Percentiles rank a stretch among this genome's conserved stretches.
These are phyloP conservation scores for Pistacia atlantica DNA, from an alignment of 345 rosid genomes.

Conservation along the genomic window DNA sequence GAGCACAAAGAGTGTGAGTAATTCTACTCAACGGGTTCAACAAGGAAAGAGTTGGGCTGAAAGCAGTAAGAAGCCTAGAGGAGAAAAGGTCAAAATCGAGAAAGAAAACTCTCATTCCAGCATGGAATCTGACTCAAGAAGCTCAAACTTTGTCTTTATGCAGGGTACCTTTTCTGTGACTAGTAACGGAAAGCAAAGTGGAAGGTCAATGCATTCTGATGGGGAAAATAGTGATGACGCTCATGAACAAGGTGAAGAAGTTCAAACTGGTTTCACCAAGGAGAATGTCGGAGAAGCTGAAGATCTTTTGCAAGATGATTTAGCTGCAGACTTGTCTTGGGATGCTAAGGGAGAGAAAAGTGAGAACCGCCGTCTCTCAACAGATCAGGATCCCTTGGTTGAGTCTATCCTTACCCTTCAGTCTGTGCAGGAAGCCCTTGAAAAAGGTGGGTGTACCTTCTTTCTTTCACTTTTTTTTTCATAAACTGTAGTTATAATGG, in stretches of 20 bases:
- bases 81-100: conserved; percentile 78
- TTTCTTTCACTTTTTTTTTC: conserved; percentile 8
- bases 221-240: conserved; percentile 61
- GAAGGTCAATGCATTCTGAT: conserved; percentile 44
- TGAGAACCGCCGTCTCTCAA: conserved; percentile 39
- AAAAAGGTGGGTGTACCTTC: conserved; percentile 43
- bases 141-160: conserved; percentile 78
- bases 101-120: conserved; percentile 85
- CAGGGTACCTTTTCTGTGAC: conserved; percentile 55
- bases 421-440: conserved; percentile 64
- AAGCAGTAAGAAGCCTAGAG: conserved; percentile 73
- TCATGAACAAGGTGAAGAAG: conserved; percentile 44
- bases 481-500: not conserved
- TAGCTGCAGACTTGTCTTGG: conserved; percentile 50
- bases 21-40: conserved; percentile 45
- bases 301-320: conserved; percentile 44
- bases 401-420: conserved; percentile 55
- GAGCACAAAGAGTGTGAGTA: conserved; percentile 47
- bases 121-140: conserved; percentile 84
- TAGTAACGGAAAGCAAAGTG: conserved; percentile 57
- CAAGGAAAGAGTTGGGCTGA: conserved; percentile 54
- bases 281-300: conserved; percentile 43
- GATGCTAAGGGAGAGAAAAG: conserved; percentile 42
- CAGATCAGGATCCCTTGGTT: conserved; percentile 54
- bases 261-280: conserved; percentile 39